Conservation (phyloP, 768 basidiomycete genomes). For the Sporobolomyces roseus region DNA sequence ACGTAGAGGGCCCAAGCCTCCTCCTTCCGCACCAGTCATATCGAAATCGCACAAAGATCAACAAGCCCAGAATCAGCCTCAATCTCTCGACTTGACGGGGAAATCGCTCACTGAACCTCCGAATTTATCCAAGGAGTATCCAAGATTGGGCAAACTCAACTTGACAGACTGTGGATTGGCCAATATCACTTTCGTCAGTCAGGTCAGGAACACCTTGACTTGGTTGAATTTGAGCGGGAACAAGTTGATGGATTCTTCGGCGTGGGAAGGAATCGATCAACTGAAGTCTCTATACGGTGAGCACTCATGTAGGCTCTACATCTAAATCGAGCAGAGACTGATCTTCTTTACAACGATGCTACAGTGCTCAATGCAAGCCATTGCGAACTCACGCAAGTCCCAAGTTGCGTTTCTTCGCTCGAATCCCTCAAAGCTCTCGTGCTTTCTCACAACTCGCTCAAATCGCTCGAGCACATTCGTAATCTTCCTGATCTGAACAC, state of each 20-base stretch:
- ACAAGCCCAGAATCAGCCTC: not conserved
- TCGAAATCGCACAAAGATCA: not conserved
- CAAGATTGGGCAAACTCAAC: conserved; percentile 25
- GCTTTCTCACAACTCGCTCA: conserved; percentile 39
- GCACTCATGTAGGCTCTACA: not conserved
- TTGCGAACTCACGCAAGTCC: conserved; percentile 27
- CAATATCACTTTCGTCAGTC: conserved; percentile 16
- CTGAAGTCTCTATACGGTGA: conserved; percentile 29
- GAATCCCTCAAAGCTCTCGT: conserved; percentile 40
- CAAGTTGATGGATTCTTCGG: conserved; percentile 11
- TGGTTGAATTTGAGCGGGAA: conserved; percentile 41
- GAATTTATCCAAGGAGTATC: conserved; percentile 2
- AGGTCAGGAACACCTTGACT: conserved; percentile 21
- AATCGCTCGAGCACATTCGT: conserved; percentile 26
- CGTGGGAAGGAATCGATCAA: conserved; percentile 33
- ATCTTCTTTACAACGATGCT: not conserved
- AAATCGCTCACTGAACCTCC: conserved; percentile 1
- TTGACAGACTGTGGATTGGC: conserved; percentile 25
- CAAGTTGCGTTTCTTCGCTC: conserved; percentile 21
- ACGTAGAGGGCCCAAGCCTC: conserved; percentile 11
- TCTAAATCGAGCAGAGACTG: not conserved
- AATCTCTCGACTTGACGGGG: not conserved
- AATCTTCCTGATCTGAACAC: conserved; percentile 36
- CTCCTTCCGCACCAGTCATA: conserved; percentile 7
- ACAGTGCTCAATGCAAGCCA: conserved; percentile 39